phyloP scores from a whole-genome alignment of 257 asterid species.

The Rubia yunnanensis region DNA sequence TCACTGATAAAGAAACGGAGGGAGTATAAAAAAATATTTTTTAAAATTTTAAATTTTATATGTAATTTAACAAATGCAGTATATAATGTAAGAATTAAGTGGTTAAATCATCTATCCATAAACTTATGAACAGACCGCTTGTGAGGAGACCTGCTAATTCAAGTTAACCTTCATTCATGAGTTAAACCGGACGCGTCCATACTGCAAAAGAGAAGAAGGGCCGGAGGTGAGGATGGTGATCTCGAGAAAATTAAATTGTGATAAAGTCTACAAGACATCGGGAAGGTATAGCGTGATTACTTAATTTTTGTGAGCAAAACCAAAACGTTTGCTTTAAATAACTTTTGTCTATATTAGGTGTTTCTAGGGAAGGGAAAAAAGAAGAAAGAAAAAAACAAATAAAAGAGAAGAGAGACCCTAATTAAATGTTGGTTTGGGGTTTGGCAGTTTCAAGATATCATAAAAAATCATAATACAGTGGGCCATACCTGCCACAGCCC shows the following conservation, averaged over 20 bases:
- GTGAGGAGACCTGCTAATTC: too few relatives aligned
- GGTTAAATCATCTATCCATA: too few relatives aligned
- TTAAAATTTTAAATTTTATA: too few relatives aligned
- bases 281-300: neutral
- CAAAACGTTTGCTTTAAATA: neutral
- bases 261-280: neutral
- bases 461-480: neutral
- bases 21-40: too few relatives aligned
- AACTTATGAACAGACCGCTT: too few relatives aligned
- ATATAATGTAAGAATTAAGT: too few relatives aligned
- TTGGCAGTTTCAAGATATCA: constrained; percentile 9
- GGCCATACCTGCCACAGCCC: constrained; percentile 2
- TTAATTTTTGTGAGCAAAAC: neutral
- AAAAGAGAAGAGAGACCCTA: constrained; percentile 4
- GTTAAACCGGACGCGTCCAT: neutral
- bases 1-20: too few relatives aligned
- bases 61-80: too few relatives aligned
- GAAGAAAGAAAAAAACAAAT: too few relatives aligned
- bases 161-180: neutral
- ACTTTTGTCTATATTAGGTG: constrained; percentile 10
- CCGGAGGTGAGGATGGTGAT: neutral
- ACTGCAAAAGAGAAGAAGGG: neutral
- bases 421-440: neutral
- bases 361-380: constrained; percentile 11
- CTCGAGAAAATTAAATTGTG: neutral